These are phyloP conservation scores for Misopates orontium DNA, from an alignment of 257 asterid species.

Conservation along the genomic window DNA sequence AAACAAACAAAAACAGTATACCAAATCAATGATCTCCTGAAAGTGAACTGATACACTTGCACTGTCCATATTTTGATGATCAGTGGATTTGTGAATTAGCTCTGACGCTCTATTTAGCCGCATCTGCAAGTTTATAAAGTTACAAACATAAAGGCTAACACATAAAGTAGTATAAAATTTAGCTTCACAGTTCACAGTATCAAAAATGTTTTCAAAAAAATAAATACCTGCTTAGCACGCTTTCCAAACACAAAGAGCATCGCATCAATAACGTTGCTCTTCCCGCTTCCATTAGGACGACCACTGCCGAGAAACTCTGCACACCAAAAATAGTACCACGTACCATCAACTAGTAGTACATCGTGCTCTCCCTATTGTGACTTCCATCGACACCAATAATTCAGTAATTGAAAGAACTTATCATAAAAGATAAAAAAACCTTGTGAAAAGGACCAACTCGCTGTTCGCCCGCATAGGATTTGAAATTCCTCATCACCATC, in stretches of 20 bases:
- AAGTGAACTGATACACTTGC: slow-evolving; percentile 99
- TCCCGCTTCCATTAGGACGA: slow-evolving; percentile 98
- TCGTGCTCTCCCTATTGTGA: no score
- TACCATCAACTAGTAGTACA: no score
- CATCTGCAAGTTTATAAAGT: no score
- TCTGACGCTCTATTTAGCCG: slow-evolving; percentile 94
- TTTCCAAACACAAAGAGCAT: slow-evolving; percentile 97
- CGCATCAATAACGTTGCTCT: slow-evolving; percentile 97
- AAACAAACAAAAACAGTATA: no score
- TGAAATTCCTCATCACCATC: slow-evolving; percentile 93
- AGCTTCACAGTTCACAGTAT: no score
- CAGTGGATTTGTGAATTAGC: slow-evolving; percentile 94
- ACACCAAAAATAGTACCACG: slow-evolving; percentile 11
- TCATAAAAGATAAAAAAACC: no score
- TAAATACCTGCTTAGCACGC: no score
- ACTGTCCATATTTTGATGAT: slow-evolving; percentile 93
- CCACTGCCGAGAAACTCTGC: slow-evolving; percentile 97
- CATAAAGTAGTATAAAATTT: no score
- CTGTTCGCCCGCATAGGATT: slow-evolving; percentile 99
- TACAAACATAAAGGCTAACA: no score
- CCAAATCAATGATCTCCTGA: slow-evolving; percentile 90
- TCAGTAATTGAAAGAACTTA: no score
- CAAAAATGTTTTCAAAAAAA: no score
- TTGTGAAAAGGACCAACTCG: slow-evolving; percentile 99
- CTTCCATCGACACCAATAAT: no score